Evolutionary conservation across 106 monocot genomes (phyloP).

Genomic region (Acanthochlamys bracteata): DNA sequence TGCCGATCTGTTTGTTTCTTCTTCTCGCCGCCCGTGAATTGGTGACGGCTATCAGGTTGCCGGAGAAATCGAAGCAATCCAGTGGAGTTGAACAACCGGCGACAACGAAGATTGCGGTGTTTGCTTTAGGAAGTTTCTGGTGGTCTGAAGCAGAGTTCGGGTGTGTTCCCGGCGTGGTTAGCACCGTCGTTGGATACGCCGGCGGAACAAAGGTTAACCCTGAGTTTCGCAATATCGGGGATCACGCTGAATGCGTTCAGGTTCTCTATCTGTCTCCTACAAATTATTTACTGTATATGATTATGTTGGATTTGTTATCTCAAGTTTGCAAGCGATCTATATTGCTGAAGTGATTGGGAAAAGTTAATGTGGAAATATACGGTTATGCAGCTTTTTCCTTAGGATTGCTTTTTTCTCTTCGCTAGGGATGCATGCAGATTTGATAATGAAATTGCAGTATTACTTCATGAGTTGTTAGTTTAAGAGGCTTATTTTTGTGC

Average conservation of each 20-base stretch:
- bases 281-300: too few species aligned
- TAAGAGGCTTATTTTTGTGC: too few species aligned
- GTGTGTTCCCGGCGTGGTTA: constrained; percentile 76
- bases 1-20: too few species aligned
- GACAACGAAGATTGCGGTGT: constrained; percentile 45
- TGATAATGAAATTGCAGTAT: too few species aligned
- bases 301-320: too few species aligned
- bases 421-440: not conserved
- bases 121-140: constrained; percentile 97
- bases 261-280: constrained; percentile 15
- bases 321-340: not conserved
- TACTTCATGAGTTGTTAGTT: too few species aligned
- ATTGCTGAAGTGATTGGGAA: too few species aligned
- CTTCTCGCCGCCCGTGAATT: too few species aligned
- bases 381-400: not conserved
- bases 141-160: constrained; percentile 86
- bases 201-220: constrained; percentile 74
- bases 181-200: constrained; percentile 73
- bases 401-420: not conserved
- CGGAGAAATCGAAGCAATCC: constrained; percentile 4
- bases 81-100: constrained; percentile 5
- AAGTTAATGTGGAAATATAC: not conserved
- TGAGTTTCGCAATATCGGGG: constrained; percentile 56
- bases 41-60: constrained; percentile 16
- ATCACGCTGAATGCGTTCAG: constrained; percentile 93